Conservation (phyloP, 495 filamentous ascomycete genomes). For the Aspergillus panamensis region DNA sequence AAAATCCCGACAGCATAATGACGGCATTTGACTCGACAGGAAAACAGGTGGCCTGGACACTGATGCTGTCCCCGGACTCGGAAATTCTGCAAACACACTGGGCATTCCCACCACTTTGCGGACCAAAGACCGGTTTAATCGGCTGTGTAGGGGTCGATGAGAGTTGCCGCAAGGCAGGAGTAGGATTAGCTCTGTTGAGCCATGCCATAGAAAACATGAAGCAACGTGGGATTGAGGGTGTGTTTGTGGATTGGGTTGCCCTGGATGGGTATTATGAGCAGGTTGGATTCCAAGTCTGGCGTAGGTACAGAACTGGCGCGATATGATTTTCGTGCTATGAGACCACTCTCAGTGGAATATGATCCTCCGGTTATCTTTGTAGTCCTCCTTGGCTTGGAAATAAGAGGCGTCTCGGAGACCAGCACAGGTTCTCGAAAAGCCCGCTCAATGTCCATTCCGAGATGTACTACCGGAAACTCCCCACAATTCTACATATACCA, state of each 20-base stretch:
- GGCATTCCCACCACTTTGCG: conserved; percentile 44
- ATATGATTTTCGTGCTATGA: too few relatives aligned
- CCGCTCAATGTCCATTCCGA: neutral
- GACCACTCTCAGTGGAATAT: too few relatives aligned
- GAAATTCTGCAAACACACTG: conserved; percentile 34
- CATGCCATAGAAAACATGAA: conserved; percentile 51
- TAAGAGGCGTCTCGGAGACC: neutral
- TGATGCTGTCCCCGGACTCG: conserved; percentile 42
- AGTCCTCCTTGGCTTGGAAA: too few relatives aligned
- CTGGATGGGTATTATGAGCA: conserved; percentile 50
- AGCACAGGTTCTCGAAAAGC: neutral
- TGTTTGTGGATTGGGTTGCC: conserved; percentile 51
- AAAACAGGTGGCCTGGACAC: conserved; percentile 47
- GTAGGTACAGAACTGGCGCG: conserved; percentile 40
- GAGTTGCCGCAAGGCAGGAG: conserved; percentile 36
- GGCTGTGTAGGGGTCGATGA: conserved; percentile 49
- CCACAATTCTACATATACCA: too few relatives aligned
- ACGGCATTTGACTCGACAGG: conserved; percentile 39
- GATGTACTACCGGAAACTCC: neutral
- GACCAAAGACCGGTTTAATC: conserved; percentile 48
- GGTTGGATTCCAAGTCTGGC: conserved; percentile 43
- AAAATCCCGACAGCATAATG: conserved; percentile 46
- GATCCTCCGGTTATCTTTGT: too few relatives aligned
- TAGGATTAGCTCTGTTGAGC: conserved; percentile 46
- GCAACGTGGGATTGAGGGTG: conserved; percentile 43